These are phyloP conservation scores for Bisporella sp. DNA, from an alignment of 2,329 filamentous ascomycete genomes.

Conservation along the genomic window DNA sequence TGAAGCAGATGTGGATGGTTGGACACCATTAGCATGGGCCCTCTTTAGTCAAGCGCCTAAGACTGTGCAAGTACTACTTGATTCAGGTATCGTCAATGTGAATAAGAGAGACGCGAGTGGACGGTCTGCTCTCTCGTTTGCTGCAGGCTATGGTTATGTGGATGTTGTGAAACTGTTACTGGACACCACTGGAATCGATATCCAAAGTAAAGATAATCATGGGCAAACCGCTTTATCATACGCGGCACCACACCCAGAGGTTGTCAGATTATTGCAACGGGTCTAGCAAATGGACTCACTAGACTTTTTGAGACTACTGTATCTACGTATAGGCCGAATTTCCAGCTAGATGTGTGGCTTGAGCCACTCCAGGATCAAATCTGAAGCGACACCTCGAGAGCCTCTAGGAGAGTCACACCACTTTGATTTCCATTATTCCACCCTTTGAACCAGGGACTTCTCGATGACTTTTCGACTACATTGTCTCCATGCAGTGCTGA, in stretches of 20 bases:
- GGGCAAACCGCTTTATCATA: not conserved
- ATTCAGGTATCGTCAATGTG: conserved; percentile 24
- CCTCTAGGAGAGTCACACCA: too few relatives aligned
- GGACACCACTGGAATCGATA: not conserved
- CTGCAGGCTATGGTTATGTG: conserved; percentile 29
- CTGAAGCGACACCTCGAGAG: too few relatives aligned
- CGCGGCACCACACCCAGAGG: conserved; percentile 1
- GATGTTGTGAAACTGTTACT: conserved; percentile 15
- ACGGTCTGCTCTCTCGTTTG: conserved; percentile 28
- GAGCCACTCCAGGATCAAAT: too few relatives aligned
- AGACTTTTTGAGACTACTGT: not conserved
- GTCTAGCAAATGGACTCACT: not conserved
- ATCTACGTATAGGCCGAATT: too few relatives aligned
- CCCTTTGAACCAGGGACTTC: too few relatives aligned
- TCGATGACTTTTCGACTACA: too few relatives aligned
- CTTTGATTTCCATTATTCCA: too few relatives aligned
- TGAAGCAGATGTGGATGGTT: conserved; percentile 27
- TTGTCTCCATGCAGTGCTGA: not conserved
- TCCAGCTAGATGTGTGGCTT: too few relatives aligned
- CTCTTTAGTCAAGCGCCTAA: conserved; percentile 19
- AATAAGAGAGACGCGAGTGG: conserved; percentile 24
- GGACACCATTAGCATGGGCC: conserved; percentile 32
- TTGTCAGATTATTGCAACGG: conserved; percentile 5
- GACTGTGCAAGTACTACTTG: conserved; percentile 26
- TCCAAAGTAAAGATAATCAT: not conserved